Evolutionary conservation across 192 early-diverging fungal species (phyloP).

Genomic region (Linnemannia elongata): DNA sequence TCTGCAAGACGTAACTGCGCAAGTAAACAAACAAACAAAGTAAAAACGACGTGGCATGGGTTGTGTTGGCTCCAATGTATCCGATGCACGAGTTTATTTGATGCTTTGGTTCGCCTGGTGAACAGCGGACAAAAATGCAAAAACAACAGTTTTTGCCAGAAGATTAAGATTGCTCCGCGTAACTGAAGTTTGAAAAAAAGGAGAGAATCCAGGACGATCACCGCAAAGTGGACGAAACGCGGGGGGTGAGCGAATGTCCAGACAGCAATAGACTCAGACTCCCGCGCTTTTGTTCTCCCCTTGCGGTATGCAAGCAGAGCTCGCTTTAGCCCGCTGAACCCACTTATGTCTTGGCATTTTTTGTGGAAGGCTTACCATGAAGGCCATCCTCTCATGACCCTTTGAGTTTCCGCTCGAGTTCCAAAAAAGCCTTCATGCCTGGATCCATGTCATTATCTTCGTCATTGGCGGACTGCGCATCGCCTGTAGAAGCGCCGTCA

Average conservation of each 20-base stretch:
- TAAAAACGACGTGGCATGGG: neutral
- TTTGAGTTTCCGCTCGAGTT: slow-evolving; percentile 61
- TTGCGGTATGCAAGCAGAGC: neutral
- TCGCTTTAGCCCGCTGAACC: too few species aligned
- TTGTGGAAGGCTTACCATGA: neutral
- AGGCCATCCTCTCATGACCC: slow-evolving; percentile 23
- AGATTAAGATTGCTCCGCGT: neutral
- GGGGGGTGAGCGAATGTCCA: neutral
- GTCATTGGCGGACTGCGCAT: slow-evolving; percentile 10
- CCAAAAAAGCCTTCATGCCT: slow-evolving; percentile 67
- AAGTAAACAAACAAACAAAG: neutral
- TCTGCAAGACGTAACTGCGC: neutral
- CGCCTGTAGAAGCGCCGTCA: neutral
- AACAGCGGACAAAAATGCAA: neutral
- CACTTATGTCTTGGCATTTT: neutral
- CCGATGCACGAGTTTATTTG: neutral
- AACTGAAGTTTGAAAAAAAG: neutral
- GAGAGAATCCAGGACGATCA: neutral
- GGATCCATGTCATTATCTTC: slow-evolving; percentile 62
- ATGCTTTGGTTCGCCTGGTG: neutral
- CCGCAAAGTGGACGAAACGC: neutral
- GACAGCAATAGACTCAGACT: neutral
- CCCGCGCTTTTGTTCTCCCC: neutral
- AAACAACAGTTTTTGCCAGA: neutral
- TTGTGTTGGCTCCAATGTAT: neutral